phyloP scores from a whole-genome alignment of 1,139 yeast species.

The Groenewaldozyma auringiensis region DNA sequence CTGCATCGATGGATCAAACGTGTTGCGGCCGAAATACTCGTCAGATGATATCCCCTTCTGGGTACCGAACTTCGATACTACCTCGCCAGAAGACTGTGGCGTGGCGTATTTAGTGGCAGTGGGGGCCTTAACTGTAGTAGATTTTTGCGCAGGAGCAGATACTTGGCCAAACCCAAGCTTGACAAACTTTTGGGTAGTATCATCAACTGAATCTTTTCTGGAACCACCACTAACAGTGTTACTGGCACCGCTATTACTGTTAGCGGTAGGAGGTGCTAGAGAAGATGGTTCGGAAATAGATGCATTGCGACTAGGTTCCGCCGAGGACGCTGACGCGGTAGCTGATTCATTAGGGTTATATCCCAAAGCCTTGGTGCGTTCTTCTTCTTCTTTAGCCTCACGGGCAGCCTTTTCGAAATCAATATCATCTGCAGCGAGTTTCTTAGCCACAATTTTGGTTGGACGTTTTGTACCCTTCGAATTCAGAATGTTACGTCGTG shows the following conservation, averaged over 20 bases:
- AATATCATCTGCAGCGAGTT: conserved; percentile 51
- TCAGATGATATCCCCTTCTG: conserved; percentile 96
- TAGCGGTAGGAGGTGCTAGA: conserved; percentile 22
- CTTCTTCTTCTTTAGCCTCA: conserved; percentile 77
- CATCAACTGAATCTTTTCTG: conserved; percentile 15
- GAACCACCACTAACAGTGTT: conserved; percentile 2
- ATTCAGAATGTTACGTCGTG: conserved; percentile 22
- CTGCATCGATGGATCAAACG: conserved; percentile 69
- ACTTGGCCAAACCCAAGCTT: conserved; percentile 36
- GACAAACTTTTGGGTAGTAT: conserved; percentile 20
- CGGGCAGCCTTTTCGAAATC: conserved; percentile 90
- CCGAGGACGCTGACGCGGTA: conserved; percentile 17
- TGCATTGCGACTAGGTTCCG: conserved; percentile 3
- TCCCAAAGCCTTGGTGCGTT: conserved; percentile 63
- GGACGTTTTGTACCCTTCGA: conserved; percentile 26
- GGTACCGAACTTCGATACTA: conserved; percentile 61
- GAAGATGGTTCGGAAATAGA: conserved; percentile 13
- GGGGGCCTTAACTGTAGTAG: conserved; percentile 15
- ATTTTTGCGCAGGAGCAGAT: conserved; percentile 21
- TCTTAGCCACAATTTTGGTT: conserved; percentile 33
- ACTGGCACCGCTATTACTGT: conserved; percentile 18
- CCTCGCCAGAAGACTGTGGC: conserved; percentile 33
- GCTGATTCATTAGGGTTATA: conserved; percentile 49
- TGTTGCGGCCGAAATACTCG: conserved; percentile 84
- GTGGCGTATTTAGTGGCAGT: conserved; percentile 30